Evolutionary conservation across 805 yeast genomes (phyloP), one percentile per base, ranked within the genome.

Genomic region (Lachancea nothofagi): DNA sequence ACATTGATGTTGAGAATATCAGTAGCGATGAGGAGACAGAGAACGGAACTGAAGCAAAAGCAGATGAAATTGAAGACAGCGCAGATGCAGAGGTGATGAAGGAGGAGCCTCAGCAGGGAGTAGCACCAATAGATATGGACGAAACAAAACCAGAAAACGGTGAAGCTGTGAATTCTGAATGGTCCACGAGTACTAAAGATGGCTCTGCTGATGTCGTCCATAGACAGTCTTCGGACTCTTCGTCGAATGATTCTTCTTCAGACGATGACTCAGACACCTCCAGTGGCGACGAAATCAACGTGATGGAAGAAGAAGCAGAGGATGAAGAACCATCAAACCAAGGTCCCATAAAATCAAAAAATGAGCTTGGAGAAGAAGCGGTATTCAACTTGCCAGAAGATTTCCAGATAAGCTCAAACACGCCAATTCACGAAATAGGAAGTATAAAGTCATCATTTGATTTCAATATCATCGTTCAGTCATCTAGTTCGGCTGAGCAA

Each of bases 401-500:
- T 41, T 84, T 80, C 47, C 54, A 51, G 10, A 71, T 90, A 17
- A 72, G 72, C 1, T 72, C 66, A n/a, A 62, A 64, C 5, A 79
- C 87, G 2, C 79, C 82, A 0, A 73, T 89, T 10, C 84, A 85
- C 46, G 72, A 69, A 20, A 69, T 88, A 14, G 98, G 98, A 2
- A 67, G 65, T 5, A 66, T 90, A 5, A 70, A 72, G 7, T 78
- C 80, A 0, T 65, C 83, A 7, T 88, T 86, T 6, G 95, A 87
- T 29, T 71, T 70, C 39, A 80, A 83, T 42, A 74, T 83, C 1
- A 73, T 93, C 5, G 69, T 93, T 18, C 77, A 78, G 50, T 93
- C 95, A 0, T 63, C 64, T 10, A 61, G 71, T 1, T 84, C 96
- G 2, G 97, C 94, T 9, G 97, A 93, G 53, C 83, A 79, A 55